Evolutionary conservation across 139 green algal genomes (phyloP), one percentile per base, ranked within the genome.

Genomic region (Microglena sp.): DNA sequence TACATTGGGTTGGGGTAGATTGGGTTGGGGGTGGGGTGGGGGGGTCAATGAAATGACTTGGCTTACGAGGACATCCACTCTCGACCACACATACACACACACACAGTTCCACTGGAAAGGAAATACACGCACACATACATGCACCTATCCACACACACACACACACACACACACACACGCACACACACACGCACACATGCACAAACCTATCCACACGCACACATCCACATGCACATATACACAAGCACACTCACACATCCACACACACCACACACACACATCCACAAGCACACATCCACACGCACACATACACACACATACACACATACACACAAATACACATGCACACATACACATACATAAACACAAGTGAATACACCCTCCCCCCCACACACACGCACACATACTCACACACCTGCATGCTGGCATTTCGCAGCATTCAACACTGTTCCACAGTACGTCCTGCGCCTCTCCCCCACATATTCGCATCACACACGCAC

Each of bases 151-250:
- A 18, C 40, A 50, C 18, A 50, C 40, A 50, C 40, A 50, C 40
- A 50, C 40, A 50, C 18, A 18, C 40, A 50, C 40, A 50, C 18
- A 18, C 40, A 50, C 40, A 50, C 40, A 50, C 40, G 18, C 40
- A 18, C 40, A 50, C 40, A 50, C 40, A 50, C 40, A 50, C 18
- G 18, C 40, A 50, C 40, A 50, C 40, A 50, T 18, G 18, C 40
- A 50, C 40, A 50, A 11, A 18, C 40, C 11, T 18, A 50, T 18
- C 15, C 40, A 50, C 40, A 50, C 40, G 40, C 40, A 50, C 40
- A 50, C 40, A 50, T 50, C 15, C 40, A 50, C 40, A 33, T 50
- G 33, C 50, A 33, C 58, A 65, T 65, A 33, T 65, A 50, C 40
- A 50, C 18, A 50, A 11, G 40, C 40, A 50, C 40, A 50, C 40